These are phyloP conservation scores for Kodamaea derodonti DNA, from an alignment of 1,139 yeast genomes.

Conservation along the genomic window DNA sequence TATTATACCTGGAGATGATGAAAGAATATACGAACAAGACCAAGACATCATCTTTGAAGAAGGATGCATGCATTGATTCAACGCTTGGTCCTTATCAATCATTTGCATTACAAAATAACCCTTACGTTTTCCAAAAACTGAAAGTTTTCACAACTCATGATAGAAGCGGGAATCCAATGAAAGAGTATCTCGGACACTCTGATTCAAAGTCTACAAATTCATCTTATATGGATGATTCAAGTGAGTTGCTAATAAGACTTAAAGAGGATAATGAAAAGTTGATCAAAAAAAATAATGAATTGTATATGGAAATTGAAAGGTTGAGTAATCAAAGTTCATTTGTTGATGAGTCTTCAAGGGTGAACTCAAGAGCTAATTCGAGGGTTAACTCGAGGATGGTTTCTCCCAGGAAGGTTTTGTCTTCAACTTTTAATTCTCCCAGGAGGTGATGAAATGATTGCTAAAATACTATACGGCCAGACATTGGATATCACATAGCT, in stretches of 20 bases:
- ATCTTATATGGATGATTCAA: conserved; percentile 11
- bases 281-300: conserved; percentile 10
- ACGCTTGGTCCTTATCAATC: conserved; percentile 39
- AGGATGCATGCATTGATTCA: conserved; percentile 67
- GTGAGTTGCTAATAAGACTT: conserved; percentile 10
- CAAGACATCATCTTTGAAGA: conserved; percentile 45
- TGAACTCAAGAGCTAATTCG: too few species aligned
- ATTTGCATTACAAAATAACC: conserved; percentile 29
- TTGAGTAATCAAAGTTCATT: conserved; percentile 6
- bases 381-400: too few species aligned
- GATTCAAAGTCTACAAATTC: conserved; percentile 1
- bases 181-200: conserved; percentile 9
- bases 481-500: too few species aligned
- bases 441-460: too few species aligned
- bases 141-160: conserved; percentile 47
- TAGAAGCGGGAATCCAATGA: conserved; percentile 31
- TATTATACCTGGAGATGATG: conserved; percentile 58
- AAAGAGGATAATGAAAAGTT: conserved; percentile 13
- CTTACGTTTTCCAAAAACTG: conserved; percentile 29
- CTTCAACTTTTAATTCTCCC: too few species aligned
- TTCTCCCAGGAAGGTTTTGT: too few species aligned
- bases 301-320: conserved; percentile 10
- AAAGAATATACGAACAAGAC: conserved; percentile 68
- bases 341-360: conserved; percentile 2
- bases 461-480: too few species aligned